phyloP scores from a whole-genome alignment of 139 green algal genomes.

The Chlorella sp. region DNA sequence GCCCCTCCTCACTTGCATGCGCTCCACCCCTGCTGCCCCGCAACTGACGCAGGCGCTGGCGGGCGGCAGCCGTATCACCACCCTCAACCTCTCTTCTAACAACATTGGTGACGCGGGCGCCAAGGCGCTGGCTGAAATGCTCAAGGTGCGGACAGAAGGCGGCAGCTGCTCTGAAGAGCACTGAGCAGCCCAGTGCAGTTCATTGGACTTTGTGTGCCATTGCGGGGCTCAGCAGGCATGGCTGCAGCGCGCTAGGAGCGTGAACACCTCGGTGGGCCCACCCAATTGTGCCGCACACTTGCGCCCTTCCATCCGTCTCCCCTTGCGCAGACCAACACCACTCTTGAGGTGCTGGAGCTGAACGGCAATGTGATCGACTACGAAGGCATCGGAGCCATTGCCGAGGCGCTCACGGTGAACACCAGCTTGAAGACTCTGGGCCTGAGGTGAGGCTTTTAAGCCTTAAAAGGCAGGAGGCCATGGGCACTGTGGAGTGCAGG shows the following conservation, averaged over 20 bases:
- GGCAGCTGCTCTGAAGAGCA: no score
- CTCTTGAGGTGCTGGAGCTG: constrained; percentile 79
- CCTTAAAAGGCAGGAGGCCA: no score
- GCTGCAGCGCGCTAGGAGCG: no score
- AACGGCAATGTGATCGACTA: constrained; percentile 90
- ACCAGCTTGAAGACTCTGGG: constrained; percentile 61
- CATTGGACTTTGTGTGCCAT: no score
- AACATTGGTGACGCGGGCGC: constrained; percentile 82
- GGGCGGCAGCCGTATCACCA: constrained; percentile 45
- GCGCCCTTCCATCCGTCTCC: background rate
- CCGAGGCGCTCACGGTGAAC: constrained; percentile 80
- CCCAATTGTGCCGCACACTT: no score
- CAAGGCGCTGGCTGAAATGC: constrained; percentile 87
- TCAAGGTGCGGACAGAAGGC: constrained; percentile 84
- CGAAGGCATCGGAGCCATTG: constrained; percentile 75
- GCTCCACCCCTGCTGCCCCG: no score
- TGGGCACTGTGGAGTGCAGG: no score
- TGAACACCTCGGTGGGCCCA: no score
- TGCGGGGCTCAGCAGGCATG: no score
- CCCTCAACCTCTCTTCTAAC: constrained; percentile 72
- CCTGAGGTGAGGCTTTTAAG: no score
- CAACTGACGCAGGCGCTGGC: constrained; percentile 41
- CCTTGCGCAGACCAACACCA: constrained; percentile 77
- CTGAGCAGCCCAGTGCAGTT: no score
- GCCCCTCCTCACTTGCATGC: no score